These are phyloP conservation scores for Cenococcum geophilum DNA, from an alignment of 495 filamentous ascomycete species.

Conservation along the genomic window DNA sequence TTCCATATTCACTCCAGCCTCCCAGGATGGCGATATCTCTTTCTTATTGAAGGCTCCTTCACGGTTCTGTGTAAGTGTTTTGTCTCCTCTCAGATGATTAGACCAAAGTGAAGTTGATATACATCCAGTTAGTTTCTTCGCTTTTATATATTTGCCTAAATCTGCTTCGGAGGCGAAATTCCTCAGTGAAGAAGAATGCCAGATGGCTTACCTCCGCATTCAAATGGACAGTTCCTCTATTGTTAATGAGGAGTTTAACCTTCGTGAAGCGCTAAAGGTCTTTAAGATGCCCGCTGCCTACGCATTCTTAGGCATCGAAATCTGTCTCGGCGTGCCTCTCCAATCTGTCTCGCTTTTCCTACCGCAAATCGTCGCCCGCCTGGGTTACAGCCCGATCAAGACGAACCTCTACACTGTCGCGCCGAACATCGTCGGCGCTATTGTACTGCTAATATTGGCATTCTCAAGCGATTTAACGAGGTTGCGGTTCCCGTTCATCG, in stretches of 20 bases:
- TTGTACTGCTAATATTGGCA: conserved; percentile 62
- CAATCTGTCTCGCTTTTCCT: conserved; percentile 66
- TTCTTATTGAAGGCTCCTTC: conserved; percentile 63
- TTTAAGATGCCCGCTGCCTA: conserved; percentile 59
- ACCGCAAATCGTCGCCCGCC: conserved; percentile 62
- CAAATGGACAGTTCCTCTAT: conserved; percentile 64
- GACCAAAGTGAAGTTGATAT: not conserved
- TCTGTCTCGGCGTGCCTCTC: conserved; percentile 70
- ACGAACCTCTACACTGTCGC: conserved; percentile 76
- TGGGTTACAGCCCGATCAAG: conserved; percentile 58
- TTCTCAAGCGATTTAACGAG: conserved; percentile 59
- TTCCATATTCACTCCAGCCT: conserved; percentile 61
- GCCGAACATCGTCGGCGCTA: conserved; percentile 58
- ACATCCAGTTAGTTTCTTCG: conserved; percentile 50
- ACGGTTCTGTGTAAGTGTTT: conserved; percentile 48
- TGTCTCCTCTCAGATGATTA: not conserved
- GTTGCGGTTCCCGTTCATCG: conserved; percentile 69
- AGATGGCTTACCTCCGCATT: conserved; percentile 66
- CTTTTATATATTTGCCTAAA: conserved; percentile 63
- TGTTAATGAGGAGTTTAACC: conserved; percentile 64
- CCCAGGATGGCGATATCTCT: conserved; percentile 65
- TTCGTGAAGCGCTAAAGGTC: conserved; percentile 58
- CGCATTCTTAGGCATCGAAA: conserved; percentile 60
- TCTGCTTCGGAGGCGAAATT: conserved; percentile 60
- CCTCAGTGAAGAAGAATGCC: conserved; percentile 57